Base-by-base conservation (phyloP, 768 basidiomycete genomes). In the Amanita thiersii region DNA sequence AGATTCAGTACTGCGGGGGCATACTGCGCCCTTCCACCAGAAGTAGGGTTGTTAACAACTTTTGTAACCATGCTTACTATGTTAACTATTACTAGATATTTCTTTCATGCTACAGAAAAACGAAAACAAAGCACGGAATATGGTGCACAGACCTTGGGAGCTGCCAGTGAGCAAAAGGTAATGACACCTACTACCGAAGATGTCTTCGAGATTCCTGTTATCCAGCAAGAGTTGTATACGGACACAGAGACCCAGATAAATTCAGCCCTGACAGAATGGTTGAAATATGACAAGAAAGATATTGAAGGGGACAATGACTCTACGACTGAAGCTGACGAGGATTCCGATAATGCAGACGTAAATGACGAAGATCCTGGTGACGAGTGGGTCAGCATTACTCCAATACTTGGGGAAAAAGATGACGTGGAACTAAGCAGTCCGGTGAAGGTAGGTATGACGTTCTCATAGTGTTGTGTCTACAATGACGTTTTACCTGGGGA, bases 71-170 rank as follows among this genome's bases (percentile, higher is more conserved):
- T 6, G 32, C 17, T 51, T n/a, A 37, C 20, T 5, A 24, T 19
- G 3, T 28, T 28, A 3, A 17, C 18, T 14, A 25, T 3, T n/a
- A n/a, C n/a, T 39, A 88, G 85, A 54, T 88, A 87, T 56, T 86
- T 88, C 59, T 87, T 88, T 63, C 75, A 84, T 52, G 79, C 86
- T 3, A 83, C 78, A 0, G 57, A 64, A 1, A 60, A 57, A 4
- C 70, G 81, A 28, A 64, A 58, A 48, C 59, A 64, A 12, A 63
- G 59, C 7, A 67, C 72, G 1, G 81, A 79, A 25, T 86, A 80
- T 50, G 55, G 56, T 19, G 56, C 69, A 50, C 43, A 15, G 42
- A 34, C 30, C n/a, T 15, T 41, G 37, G 39, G 44, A 20, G 24
- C 44, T 11, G 29, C 47, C 5, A 10, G 37, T 47, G 19, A 48